Percentiles rank a stretch among this genome's conserved stretches.
phyloP scores from a whole-genome alignment of 768 basidiomycete species.

The Collybiopsis luxurians region DNA sequence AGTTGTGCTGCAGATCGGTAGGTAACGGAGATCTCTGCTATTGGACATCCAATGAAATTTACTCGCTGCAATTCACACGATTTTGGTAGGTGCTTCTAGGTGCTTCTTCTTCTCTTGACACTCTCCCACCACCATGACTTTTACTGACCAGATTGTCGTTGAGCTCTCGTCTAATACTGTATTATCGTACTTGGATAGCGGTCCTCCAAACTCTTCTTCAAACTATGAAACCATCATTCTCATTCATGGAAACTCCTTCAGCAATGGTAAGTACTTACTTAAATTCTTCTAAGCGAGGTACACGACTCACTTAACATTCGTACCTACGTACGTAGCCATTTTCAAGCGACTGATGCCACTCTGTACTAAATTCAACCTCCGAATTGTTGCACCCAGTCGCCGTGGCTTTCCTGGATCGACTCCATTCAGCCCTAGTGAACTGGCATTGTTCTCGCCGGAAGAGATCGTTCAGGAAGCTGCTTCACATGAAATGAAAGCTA shows the following conservation, averaged over 20 bases:
- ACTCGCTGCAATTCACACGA: no score
- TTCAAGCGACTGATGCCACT: conserved; percentile 27
- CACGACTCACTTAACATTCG: not conserved
- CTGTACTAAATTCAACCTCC: conserved; percentile 23
- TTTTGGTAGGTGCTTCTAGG: no score
- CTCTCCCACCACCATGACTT: not conserved
- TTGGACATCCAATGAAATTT: no score
- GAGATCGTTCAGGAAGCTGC: conserved; percentile 4
- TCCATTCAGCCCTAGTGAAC: conserved; percentile 24
- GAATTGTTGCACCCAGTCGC: conserved; percentile 34
- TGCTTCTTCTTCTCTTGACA: no score
- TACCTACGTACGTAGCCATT: conserved; percentile 14
- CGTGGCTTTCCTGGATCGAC: conserved; percentile 36
- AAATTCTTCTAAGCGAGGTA: no score
- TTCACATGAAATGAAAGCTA: conserved; percentile 20
- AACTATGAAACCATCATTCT: not conserved
- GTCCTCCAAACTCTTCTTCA: not conserved
- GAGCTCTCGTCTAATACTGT: not conserved
- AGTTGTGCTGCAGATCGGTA: no score
- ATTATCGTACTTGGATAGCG: not conserved
- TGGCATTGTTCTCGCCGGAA: conserved; percentile 9
- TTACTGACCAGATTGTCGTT: not conserved
- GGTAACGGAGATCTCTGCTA: no score
- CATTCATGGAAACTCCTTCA: conserved; percentile 2
- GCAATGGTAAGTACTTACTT: conserved; percentile 2